These are phyloP conservation scores for Epicoccum sorghinum DNA, from an alignment of 2,329 filamentous ascomycete genomes.

Conservation along the genomic window DNA sequence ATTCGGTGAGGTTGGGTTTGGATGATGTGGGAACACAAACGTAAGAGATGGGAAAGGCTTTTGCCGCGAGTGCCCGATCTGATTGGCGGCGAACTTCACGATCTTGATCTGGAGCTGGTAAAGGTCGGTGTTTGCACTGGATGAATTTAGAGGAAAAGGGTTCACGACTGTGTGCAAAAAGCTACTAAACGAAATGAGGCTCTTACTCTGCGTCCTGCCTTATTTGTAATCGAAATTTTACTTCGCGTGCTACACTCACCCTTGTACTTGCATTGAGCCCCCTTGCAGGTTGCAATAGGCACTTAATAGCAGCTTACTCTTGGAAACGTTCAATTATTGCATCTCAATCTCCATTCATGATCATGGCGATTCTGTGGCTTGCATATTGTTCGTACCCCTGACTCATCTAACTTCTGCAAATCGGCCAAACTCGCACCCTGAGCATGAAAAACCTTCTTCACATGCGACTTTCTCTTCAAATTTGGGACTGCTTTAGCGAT, in stretches of 20 bases:
- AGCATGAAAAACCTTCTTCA: too few relatives aligned
- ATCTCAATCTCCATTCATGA: too few relatives aligned
- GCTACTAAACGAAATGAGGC: slow-evolving; percentile 10
- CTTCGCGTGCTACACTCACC: slow-evolving; percentile 7
- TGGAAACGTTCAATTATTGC: too few relatives aligned
- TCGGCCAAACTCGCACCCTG: background rate
- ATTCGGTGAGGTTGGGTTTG: slow-evolving; percentile 3
- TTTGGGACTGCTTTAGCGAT: too few relatives aligned
- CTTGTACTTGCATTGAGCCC: background rate
- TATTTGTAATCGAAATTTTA: slow-evolving; percentile 14
- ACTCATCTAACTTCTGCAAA: background rate
- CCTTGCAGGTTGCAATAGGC: background rate
- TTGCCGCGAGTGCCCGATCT: slow-evolving; percentile 12
- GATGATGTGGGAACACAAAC: slow-evolving; percentile 7
- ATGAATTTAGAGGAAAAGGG: background rate
- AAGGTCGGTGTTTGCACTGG: background rate
- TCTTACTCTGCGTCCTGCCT: background rate
- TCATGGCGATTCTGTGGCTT: background rate
- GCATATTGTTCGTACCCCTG: background rate
- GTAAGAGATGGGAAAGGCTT: slow-evolving; percentile 8
- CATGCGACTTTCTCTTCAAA: too few relatives aligned
- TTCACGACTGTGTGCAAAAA: slow-evolving; percentile 1
- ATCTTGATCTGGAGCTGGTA: background rate
- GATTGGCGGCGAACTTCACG: slow-evolving; percentile 10
- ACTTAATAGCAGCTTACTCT: too few relatives aligned